phyloP scores from a whole-genome alignment of 1,284 basidiomycete genomes.

The Coriolopsis trogii region DNA sequence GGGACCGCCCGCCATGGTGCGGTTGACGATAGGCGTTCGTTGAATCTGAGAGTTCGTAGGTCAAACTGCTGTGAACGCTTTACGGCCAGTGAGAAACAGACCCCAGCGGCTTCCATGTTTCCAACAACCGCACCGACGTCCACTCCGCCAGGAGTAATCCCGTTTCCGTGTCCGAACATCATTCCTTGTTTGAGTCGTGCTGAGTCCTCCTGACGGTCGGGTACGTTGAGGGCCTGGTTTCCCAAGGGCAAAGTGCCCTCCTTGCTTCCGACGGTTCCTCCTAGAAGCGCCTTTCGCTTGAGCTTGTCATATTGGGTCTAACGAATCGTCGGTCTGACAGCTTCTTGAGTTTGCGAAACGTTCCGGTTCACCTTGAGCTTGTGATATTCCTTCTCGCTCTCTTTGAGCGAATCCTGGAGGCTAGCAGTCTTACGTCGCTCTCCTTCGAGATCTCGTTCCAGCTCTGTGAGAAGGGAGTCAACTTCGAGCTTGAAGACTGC shows the following conservation, averaged over 20 bases:
- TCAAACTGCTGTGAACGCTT: too few relatives aligned
- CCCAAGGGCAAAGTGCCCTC: slow-evolving; percentile 15
- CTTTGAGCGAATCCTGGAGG: slow-evolving; percentile 70
- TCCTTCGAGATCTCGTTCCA: slow-evolving; percentile 77
- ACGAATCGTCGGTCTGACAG: neutral
- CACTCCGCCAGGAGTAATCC: slow-evolving; percentile 30
- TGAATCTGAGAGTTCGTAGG: slow-evolving; percentile 59
- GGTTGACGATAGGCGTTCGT: slow-evolving; percentile 67
- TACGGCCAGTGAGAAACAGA: slow-evolving; percentile 36
- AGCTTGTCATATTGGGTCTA: slow-evolving; percentile 74
- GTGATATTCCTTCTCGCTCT: slow-evolving; percentile 84
- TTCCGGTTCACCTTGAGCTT: slow-evolving; percentile 70
- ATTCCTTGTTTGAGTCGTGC: slow-evolving; percentile 22
- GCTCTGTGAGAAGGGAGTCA: slow-evolving; percentile 43
- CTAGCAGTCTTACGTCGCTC: slow-evolving; percentile 75
- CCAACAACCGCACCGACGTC: slow-evolving; percentile 62
- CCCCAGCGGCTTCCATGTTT: slow-evolving; percentile 72
- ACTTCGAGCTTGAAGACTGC: neutral
- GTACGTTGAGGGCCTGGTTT: slow-evolving; percentile 16
- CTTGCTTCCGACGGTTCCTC: slow-evolving; percentile 29
- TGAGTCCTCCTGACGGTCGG: slow-evolving; percentile 22
- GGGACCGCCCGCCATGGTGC: slow-evolving; percentile 37
- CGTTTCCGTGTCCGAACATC: slow-evolving; percentile 20
- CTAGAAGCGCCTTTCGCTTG: slow-evolving; percentile 75
- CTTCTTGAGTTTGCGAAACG: neutral